Conservation (phyloP, 164 flowering plant species). For the Umbilicus rupestris region DNA sequence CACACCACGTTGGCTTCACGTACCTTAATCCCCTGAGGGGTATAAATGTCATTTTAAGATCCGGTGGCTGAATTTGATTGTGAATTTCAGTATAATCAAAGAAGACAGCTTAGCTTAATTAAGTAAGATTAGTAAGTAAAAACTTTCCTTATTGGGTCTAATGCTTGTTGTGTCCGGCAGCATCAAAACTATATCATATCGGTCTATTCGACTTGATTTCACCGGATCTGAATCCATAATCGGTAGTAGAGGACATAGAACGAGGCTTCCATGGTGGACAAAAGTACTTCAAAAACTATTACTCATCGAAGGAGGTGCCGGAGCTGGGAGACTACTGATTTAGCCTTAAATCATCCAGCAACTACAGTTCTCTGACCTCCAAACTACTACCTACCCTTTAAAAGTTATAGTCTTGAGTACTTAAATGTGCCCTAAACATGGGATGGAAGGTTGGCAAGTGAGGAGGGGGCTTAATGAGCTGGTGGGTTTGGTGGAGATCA, state of each 20-base stretch:
- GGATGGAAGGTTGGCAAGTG: not conserved
- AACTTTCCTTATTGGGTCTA: too few relatives aligned
- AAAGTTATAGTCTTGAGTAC: not conserved
- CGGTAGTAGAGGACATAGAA: not conserved
- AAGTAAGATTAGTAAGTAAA: not conserved
- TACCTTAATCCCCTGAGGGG: not conserved
- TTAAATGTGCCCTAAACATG: not conserved
- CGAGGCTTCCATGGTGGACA: not conserved
- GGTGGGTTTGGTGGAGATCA: not conserved
- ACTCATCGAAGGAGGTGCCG: too few relatives aligned
- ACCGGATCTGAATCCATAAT: not conserved
- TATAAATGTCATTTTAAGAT: not conserved
- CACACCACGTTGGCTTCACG: not conserved
- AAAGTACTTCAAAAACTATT: not conserved
- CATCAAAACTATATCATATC: too few relatives aligned
- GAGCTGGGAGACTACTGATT: too few relatives aligned
- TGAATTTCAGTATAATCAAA: not conserved
- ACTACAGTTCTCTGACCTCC: too few relatives aligned
- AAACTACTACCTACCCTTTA: too few relatives aligned
- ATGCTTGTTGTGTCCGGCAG: too few relatives aligned
- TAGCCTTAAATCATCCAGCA: too few relatives aligned
- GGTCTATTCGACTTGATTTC: too few relatives aligned
- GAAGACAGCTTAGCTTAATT: not conserved
- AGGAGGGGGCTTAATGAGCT: not conserved
- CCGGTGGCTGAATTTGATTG: not conserved